phyloP scores from a whole-genome alignment of 345 rosid species.

The Cardamine resedifolia region DNA sequence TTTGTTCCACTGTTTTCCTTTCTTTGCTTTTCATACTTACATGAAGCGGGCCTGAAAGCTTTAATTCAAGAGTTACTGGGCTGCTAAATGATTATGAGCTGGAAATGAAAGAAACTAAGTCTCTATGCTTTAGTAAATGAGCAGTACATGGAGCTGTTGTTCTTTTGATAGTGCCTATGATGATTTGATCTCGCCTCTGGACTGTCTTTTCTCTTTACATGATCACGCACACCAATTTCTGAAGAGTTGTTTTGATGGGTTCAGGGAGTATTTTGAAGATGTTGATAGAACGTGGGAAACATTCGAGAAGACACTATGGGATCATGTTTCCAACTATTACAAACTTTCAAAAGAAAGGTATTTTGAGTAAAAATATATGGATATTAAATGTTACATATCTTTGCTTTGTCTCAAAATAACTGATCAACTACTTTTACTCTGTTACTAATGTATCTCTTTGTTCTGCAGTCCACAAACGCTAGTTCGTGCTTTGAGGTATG shows the following conservation, averaged over 20 bases:
- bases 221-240: background rate
- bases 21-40: conserved; percentile 3
- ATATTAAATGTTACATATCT: conserved; percentile 10
- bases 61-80: conserved; percentile 1
- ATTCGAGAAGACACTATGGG: conserved; percentile 96
- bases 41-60: conserved; percentile 5
- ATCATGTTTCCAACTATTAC: conserved; percentile 72
- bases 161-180: conserved; percentile 23
- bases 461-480: conserved; percentile 94
- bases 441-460: conserved; percentile 28
- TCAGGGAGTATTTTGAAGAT: conserved; percentile 98
- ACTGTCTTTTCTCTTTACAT: conserved; percentile 21
- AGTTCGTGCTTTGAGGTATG: conserved; percentile 97
- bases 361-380: conserved; percentile 13
- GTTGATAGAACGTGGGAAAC: conserved; percentile 97
- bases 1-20: conserved; percentile 22
- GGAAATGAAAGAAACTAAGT: conserved; percentile 11
- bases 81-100: conserved; percentile 8
- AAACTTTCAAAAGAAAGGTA: conserved; percentile 98
- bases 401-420: background rate
- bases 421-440: conserved; percentile 13
- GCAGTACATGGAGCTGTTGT: conserved; percentile 6
- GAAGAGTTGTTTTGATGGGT: conserved; percentile 21
- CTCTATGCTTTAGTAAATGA: conserved; percentile 20
- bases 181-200: conserved; percentile 14